Evolutionary conservation across 805 yeast genomes (phyloP).

Genomic region (Suhomyces sp.): DNA sequence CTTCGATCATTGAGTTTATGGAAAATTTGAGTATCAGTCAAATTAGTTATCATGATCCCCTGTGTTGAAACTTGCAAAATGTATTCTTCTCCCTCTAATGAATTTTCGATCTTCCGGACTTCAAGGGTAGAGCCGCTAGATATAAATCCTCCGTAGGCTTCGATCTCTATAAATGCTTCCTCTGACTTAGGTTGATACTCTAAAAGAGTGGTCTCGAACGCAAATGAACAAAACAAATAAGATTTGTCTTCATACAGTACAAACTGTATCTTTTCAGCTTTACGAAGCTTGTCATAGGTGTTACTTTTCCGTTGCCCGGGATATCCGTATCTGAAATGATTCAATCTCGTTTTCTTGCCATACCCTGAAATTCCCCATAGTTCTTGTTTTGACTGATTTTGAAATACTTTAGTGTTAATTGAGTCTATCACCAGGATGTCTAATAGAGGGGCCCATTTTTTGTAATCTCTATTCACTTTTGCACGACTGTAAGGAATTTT

Average conservation of each 20-base stretch:
- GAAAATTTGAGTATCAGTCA: conserved; percentile 11
- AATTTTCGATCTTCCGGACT: conserved; percentile 10
- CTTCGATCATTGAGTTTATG: conserved; percentile 8
- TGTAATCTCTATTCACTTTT: conserved; percentile 28
- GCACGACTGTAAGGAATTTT: conserved; percentile 23
- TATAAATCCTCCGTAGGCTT: conserved; percentile 13
- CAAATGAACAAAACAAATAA: conserved; percentile 35
- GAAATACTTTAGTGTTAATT: conserved; percentile 15
- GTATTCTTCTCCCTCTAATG: conserved; percentile 10
- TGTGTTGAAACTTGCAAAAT: conserved; percentile 28
- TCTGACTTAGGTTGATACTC: conserved; percentile 26
- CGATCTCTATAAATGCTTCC: conserved; percentile 27
- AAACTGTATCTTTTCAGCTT: conserved; percentile 21
- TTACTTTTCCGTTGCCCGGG: conserved; percentile 23
- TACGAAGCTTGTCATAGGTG: conserved; percentile 30
- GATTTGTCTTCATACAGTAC: conserved; percentile 17
- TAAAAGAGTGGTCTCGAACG: conserved; percentile 38
- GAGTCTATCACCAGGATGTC: conserved; percentile 40
- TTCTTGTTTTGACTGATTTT: conserved; percentile 31
- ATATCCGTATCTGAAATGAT: conserved; percentile 35
- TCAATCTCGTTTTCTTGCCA: conserved; percentile 32
- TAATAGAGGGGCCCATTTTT: conserved; percentile 49
- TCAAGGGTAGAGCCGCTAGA: conserved; percentile 17
- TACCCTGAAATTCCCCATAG: conserved; percentile 43
- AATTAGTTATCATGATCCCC: conserved; percentile 21